Evolutionary conservation across 257 asterid species (phyloP).

Genomic region (Rubia yunnanensis): DNA sequence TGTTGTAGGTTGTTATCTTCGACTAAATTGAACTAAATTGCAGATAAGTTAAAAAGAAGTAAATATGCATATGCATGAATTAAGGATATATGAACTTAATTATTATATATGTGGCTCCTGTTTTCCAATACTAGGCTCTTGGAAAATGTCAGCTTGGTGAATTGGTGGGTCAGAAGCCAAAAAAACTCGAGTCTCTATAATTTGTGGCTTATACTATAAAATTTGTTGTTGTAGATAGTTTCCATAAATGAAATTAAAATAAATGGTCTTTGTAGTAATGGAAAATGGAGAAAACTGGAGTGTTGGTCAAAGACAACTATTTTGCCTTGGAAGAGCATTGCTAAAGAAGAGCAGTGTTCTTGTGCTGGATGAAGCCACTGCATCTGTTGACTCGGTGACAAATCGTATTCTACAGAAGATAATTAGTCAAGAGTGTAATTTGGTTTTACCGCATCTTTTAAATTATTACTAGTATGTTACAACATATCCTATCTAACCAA

Average conservation of each 20-base stretch:
- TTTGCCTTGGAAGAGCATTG: slow-evolving; percentile 90
- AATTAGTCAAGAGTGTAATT: slow-evolving; percentile 54
- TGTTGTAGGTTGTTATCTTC: too few relatives aligned
- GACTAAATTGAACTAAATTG: too few relatives aligned
- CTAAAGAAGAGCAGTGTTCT: slow-evolving; percentile 83
- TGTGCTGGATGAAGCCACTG: slow-evolving; percentile 92
- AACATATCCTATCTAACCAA: too few relatives aligned
- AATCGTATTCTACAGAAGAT: slow-evolving; percentile 73
- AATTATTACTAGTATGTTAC: too few relatives aligned
- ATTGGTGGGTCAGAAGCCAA: slow-evolving; percentile 51
- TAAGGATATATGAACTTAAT: not conserved
- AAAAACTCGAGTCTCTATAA: slow-evolving; percentile 56
- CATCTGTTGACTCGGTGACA: slow-evolving; percentile 92
- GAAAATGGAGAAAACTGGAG: slow-evolving; percentile 99
- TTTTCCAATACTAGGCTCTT: slow-evolving; percentile 50
- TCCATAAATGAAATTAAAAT: not conserved
- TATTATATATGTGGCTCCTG: not conserved
- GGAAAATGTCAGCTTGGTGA: slow-evolving; percentile 88
- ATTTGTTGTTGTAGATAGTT: not conserved
- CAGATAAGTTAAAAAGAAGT: too few relatives aligned
- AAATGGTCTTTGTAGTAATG: slow-evolving; percentile 42
- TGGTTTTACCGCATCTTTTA: too few relatives aligned
- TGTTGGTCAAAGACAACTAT: slow-evolving; percentile 92
- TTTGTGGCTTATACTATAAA: not conserved
- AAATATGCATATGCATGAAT: too few relatives aligned